These are phyloP conservation scores for Chaetoceros muelleri DNA, from an alignment of 108 stramenopile genomes.

Conservation along the genomic window DNA sequence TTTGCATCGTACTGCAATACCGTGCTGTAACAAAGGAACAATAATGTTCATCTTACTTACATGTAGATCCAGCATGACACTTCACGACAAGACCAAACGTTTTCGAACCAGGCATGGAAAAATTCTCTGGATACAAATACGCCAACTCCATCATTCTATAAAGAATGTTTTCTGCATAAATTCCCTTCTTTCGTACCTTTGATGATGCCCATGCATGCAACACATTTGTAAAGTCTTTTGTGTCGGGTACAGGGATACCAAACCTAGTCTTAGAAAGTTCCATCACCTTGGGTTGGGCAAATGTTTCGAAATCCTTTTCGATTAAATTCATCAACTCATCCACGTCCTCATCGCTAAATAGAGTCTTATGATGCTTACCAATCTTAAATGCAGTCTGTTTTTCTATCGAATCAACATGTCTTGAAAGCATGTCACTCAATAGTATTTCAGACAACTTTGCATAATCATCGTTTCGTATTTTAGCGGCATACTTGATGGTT, in stretches of 20 bases:
- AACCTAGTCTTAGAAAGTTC: background rate
- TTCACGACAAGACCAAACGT: constrained; percentile 30
- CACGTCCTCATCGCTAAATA: background rate
- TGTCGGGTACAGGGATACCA: constrained; percentile 19
- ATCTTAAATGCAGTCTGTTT: background rate
- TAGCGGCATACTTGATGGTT: constrained; percentile 30
- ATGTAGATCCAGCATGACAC: constrained; percentile 33
- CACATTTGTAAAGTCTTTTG: constrained; percentile 26
- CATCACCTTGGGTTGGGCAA: background rate
- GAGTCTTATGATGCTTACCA: background rate
- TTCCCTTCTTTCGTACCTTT: constrained; percentile 31
- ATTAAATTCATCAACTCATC: background rate
- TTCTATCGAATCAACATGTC: constrained; percentile 5
- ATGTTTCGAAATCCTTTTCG: background rate
- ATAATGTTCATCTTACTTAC: constrained; percentile 14
- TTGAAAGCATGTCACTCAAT: constrained; percentile 25
- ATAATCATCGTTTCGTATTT: constrained; percentile 13
- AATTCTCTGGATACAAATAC: background rate
- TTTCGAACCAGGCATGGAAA: constrained; percentile 26
- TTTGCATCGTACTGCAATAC: too few relatives aligned
- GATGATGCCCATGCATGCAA: constrained; percentile 23
- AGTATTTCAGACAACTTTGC: constrained; percentile 19
- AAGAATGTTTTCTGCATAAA: constrained; percentile 19
- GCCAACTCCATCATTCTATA: constrained; percentile 26
- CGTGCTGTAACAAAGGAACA: too few relatives aligned